Percentiles rank a stretch among this genome's conserved stretches.
Evolutionary conservation across 75 land plant species (phyloP).

Genomic region (Cunninghamia lanceolata): DNA sequence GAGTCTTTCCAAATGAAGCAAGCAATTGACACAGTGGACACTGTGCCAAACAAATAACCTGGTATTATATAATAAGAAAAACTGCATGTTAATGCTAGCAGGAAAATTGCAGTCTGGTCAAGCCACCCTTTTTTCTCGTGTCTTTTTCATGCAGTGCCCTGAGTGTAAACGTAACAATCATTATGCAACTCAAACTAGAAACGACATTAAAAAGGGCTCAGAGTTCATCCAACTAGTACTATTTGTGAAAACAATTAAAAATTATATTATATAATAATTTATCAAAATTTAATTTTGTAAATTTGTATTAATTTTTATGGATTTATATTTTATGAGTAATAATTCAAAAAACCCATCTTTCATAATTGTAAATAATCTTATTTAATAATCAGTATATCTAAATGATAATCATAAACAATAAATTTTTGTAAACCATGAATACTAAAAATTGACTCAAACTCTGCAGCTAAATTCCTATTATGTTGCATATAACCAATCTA

Average conservation of each 20-base stretch:
- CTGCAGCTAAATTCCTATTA: too few species aligned
- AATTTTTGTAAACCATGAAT: too few species aligned
- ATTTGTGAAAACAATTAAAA: background rate
- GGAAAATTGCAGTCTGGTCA: slow-evolving; percentile 38
- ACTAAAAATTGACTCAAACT: too few species aligned
- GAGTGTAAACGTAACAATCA: background rate
- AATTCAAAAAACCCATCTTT: background rate
- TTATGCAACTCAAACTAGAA: background rate
- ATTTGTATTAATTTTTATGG: too few species aligned
- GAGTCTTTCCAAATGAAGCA: slow-evolving; percentile 38
- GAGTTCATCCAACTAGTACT: too few species aligned
- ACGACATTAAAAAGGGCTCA: background rate
- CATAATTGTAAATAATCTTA: background rate
- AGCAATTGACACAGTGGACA: slow-evolving; percentile 28
- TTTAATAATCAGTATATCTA: background rate
- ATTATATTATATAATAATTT: too few species aligned
- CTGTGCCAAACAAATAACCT: slow-evolving; percentile 23
- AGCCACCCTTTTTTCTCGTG: slow-evolving; percentile 20
- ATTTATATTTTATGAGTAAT: too few species aligned
- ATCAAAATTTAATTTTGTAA: too few species aligned
- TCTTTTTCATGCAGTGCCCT: slow-evolving; percentile 45
- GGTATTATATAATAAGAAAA: slow-evolving; percentile 36
- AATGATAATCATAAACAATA: background rate
- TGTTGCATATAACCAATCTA: background rate
- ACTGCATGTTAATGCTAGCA: slow-evolving; percentile 26